phyloP scores from a whole-genome alignment of 2,329 filamentous ascomycete genomes.

The Venturia pyrina region DNA sequence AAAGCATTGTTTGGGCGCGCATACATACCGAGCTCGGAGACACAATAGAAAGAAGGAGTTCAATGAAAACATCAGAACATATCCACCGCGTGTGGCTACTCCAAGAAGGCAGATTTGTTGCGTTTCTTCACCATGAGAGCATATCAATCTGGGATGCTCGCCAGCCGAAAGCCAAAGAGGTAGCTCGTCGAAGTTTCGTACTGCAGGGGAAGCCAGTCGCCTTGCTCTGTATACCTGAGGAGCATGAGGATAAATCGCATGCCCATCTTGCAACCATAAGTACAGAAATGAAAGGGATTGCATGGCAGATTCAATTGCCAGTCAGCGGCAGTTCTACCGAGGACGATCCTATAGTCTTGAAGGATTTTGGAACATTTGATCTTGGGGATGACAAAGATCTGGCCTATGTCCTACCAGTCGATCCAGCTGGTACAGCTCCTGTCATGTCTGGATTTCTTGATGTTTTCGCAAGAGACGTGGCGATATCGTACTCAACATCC shows the following conservation, averaged over 20 bases:
- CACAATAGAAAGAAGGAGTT: conserved; percentile 55
- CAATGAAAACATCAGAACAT: conserved; percentile 56
- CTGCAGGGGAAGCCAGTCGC: conserved; percentile 65
- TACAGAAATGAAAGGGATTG: conserved; percentile 66
- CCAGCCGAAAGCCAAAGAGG: conserved; percentile 43
- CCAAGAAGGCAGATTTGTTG: conserved; percentile 65
- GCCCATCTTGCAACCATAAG: conserved; percentile 72
- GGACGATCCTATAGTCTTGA: conserved; percentile 32
- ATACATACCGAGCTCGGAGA: conserved; percentile 39
- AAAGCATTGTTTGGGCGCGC: conserved; percentile 78
- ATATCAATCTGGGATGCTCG: conserved; percentile 76
- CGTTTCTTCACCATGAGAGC: conserved; percentile 64
- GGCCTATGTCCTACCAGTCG: conserved; percentile 63
- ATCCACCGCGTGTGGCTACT: conserved; percentile 75
- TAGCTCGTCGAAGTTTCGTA: conserved; percentile 50
- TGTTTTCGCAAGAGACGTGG: conserved; percentile 75
- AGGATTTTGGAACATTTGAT: conserved; percentile 62
- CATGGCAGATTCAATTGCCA: conserved; percentile 67
- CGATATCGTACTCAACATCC: conserved; percentile 68
- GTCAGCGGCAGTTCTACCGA: conserved; percentile 17
- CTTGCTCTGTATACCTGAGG: conserved; percentile 63
- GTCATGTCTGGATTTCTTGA: conserved; percentile 71
- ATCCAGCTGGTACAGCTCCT: conserved; percentile 67
- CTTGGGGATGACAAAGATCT: conserved; percentile 47
- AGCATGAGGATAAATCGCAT: conserved; percentile 39